Conservation (phyloP, 1,284 basidiomycete genomes). For the Naganishia sp. region DNA sequence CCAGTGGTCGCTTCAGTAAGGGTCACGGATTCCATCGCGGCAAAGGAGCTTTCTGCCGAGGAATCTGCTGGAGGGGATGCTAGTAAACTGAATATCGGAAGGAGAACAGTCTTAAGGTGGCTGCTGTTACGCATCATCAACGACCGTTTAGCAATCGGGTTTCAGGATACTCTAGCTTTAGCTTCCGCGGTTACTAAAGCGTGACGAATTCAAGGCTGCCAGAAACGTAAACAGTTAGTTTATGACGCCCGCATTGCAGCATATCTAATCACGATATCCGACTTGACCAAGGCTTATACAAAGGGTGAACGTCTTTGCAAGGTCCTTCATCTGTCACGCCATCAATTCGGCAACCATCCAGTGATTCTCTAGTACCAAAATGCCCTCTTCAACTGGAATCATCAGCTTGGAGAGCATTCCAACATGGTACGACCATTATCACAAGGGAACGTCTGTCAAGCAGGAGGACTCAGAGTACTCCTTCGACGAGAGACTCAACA, state of each 20-base stretch:
- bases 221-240: background rate
- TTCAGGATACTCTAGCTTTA: no score
- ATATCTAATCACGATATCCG: background rate
- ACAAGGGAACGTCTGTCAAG: no score
- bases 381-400: constrained; percentile 5
- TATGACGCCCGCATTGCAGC: background rate
- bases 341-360: background rate
- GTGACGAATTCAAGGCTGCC: background rate
- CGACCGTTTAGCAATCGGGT: no score
- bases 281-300: no score
- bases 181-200: background rate
- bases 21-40: constrained; percentile 29
- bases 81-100: background rate
- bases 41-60: background rate
- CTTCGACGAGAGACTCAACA: constrained; percentile 21
- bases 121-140: background rate
- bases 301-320: no score
- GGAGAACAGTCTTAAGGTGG: background rate
- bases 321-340: background rate
- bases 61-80: background rate
- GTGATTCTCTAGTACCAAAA: background rate
- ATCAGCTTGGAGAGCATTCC: constrained; percentile 10
- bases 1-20: constrained; percentile 35
- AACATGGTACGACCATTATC: constrained; percentile 18
- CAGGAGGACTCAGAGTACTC: constrained; percentile 10